Evolutionary conservation across 768 basidiomycete genomes (phyloP).

Genomic region (Sutorius australiensis): DNA sequence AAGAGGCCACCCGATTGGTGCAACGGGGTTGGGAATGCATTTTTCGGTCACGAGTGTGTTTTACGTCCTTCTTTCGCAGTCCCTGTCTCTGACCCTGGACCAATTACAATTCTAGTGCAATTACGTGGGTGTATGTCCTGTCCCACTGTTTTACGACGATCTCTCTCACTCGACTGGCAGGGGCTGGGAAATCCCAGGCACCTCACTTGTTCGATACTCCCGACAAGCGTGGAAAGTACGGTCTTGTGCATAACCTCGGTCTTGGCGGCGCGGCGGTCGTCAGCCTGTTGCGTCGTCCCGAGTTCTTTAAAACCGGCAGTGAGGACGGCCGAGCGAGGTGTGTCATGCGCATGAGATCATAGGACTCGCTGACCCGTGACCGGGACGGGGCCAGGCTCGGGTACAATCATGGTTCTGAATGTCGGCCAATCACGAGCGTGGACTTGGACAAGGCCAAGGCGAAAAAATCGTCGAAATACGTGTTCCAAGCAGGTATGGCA

Average conservation of each 20-base stretch:
- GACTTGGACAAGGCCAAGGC: slow-evolving; percentile 80
- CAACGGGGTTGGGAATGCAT: slow-evolving; percentile 78
- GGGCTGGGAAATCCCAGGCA: slow-evolving; percentile 79
- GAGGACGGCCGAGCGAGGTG: slow-evolving; percentile 63
- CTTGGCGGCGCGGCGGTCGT: slow-evolving; percentile 78
- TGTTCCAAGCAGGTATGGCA: slow-evolving; percentile 27
- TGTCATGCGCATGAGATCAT: background rate
- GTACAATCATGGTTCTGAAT: slow-evolving; percentile 75
- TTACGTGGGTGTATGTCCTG: slow-evolving; percentile 51
- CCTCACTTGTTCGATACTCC: slow-evolving; percentile 56
- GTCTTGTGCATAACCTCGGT: slow-evolving; percentile 77
- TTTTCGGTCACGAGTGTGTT: slow-evolving; percentile 72
- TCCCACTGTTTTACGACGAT: background rate
- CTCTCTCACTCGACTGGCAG: slow-evolving; percentile 28
- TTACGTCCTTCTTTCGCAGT: background rate
- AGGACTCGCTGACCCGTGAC: background rate
- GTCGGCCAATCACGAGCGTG: slow-evolving; percentile 51
- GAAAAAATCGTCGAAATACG: slow-evolving; percentile 47
- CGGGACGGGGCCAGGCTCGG: slow-evolving; percentile 48
- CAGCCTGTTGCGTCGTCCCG: slow-evolving; percentile 67
- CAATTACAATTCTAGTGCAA: slow-evolving; percentile 49
- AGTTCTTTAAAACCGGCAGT: slow-evolving; percentile 63
- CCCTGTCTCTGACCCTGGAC: background rate
- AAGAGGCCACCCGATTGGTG: slow-evolving; percentile 79
- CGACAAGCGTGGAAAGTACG: slow-evolving; percentile 71